Evolutionary conservation across 129 eudicot species (phyloP), one percentile per base, ranked within the genome.

Genomic region (Ambrosia trifida): DNA sequence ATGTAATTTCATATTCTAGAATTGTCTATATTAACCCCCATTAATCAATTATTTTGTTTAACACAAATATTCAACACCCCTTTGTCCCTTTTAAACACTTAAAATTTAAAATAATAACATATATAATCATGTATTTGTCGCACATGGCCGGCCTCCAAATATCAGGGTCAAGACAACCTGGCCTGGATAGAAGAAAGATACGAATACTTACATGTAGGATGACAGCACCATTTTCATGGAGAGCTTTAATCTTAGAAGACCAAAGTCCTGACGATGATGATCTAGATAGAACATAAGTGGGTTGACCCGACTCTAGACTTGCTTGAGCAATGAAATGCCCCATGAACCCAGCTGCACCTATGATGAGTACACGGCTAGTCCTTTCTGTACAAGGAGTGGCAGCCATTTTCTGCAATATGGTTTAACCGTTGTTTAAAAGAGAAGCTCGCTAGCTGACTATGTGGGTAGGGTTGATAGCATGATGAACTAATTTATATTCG

Each of bases 281-380:
- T 57, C 6, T 57, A 4, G 64, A 20, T 57, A 19, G 35, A 57
- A 57, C 14, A 11, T 7, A 24, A 10, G 64, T 20, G 6, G 64
- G 10, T 28, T 11, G 64, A 57, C 35, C 64, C 28, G 38, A 19
- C 1, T 57, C n/a, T 57, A 57, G 64, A n/a, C 35, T 57, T 13
- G 33, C 64, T 19, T 57, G 64, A 11, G 33, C 64, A 19, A 57
- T 57, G 64, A 57, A 57, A 57, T 19, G 64, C 5, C 64, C 64
- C 6, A 57, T 57, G 36, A 57, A 20, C 8, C 64, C 64, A 7
- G 13, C 3, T 57, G 64, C 33, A 19, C 64, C 64, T 8, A 57
- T 57, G 24, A 57, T 57, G 36, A 28, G 64, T 24, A 57, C 64
- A 11, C 4, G 33, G 14, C 64, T 11, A 57, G 24, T 57, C 28